Evolutionary conservation across 2,329 filamentous ascomycete genomes (phyloP).

Genomic region (Colletotrichum musae): DNA sequence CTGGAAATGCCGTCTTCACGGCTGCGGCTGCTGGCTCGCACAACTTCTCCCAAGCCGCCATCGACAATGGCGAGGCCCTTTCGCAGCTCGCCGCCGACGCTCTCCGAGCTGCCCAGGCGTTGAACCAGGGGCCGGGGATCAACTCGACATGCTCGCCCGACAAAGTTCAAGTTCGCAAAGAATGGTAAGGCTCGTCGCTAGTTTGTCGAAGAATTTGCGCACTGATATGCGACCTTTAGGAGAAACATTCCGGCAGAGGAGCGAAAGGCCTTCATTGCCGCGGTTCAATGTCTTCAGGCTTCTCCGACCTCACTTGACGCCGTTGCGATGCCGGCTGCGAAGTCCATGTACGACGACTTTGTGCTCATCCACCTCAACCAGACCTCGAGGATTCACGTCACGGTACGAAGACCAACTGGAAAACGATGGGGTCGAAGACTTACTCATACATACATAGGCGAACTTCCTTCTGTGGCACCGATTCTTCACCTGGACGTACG

Average conservation of each 20-base stretch:
- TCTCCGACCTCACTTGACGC: conserved; percentile 26
- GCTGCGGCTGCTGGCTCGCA: not conserved
- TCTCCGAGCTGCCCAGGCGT: conserved; percentile 12
- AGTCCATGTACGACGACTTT: conserved; percentile 41
- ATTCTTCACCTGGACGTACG: conserved; percentile 43
- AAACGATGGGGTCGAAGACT: not conserved
- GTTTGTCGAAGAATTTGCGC: not conserved
- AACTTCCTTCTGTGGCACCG: conserved; percentile 45
- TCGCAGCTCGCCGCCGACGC: conserved; percentile 12
- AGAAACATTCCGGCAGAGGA: conserved; percentile 26
- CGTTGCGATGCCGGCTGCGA: conserved; percentile 7
- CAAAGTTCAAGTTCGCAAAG: conserved; percentile 28
- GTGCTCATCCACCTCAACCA: conserved; percentile 40
- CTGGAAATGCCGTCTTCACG: conserved; percentile 5
- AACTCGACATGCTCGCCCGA: conserved; percentile 23
- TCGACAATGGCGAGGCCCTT: conserved; percentile 26
- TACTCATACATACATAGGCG: not conserved
- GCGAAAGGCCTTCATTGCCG: conserved; percentile 28
- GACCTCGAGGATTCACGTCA: conserved; percentile 32
- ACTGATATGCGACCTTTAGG: not conserved
- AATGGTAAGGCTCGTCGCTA: conserved; percentile 12
- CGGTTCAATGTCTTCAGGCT: conserved; percentile 28
- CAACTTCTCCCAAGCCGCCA: conserved; percentile 22
- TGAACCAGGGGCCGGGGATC: conserved; percentile 1
- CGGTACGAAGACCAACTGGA: conserved; percentile 16